A percentile compares a stretch with the other conserved stretches of the same genome.
These are phyloP conservation scores for Apodospora peruviana DNA, from an alignment of 495 filamentous ascomycete genomes.

Conservation along the genomic window DNA sequence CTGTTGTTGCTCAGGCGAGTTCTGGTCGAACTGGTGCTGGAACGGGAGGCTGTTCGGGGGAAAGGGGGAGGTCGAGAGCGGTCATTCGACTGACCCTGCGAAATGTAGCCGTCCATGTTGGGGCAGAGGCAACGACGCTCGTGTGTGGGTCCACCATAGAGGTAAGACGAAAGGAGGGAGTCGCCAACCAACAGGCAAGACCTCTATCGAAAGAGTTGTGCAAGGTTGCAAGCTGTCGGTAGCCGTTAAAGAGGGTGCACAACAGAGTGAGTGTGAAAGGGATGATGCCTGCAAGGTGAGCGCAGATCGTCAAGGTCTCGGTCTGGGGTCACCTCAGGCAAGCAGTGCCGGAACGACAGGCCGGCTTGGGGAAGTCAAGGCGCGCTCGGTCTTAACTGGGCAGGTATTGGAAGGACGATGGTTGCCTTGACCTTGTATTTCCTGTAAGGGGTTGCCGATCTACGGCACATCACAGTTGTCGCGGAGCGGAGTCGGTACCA, in stretches of 20 bases:
- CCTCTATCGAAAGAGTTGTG: background rate
- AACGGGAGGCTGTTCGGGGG: conserved; percentile 32
- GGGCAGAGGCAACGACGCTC: conserved; percentile 11
- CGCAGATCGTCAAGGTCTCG: background rate
- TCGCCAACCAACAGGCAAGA: conserved; percentile 1
- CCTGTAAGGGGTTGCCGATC: conserved; percentile 6
- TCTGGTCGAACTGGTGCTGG: conserved; percentile 35
- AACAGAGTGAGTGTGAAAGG: background rate
- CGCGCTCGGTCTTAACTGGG: conserved; percentile 16
- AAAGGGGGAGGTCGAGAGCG: conserved; percentile 25
- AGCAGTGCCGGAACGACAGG: background rate
- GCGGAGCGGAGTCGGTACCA: background rate
- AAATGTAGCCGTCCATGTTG: conserved; percentile 18
- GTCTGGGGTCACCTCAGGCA: background rate
- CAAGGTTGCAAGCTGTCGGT: background rate
- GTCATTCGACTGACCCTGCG: conserved; percentile 12
- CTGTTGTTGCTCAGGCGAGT: conserved; percentile 36
- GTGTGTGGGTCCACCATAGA: conserved; percentile 12
- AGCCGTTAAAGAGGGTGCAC: background rate
- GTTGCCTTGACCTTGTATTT: conserved; percentile 8
- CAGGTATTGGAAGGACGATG: conserved; percentile 8
- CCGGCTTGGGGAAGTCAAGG: background rate
- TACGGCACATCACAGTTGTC: conserved; percentile 4
- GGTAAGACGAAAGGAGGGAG: conserved; percentile 2
- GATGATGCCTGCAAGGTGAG: conserved; percentile 9